Base-by-base conservation (phyloP, 805 yeast species). In the Maudiozyma pseudohumilis region DNA sequence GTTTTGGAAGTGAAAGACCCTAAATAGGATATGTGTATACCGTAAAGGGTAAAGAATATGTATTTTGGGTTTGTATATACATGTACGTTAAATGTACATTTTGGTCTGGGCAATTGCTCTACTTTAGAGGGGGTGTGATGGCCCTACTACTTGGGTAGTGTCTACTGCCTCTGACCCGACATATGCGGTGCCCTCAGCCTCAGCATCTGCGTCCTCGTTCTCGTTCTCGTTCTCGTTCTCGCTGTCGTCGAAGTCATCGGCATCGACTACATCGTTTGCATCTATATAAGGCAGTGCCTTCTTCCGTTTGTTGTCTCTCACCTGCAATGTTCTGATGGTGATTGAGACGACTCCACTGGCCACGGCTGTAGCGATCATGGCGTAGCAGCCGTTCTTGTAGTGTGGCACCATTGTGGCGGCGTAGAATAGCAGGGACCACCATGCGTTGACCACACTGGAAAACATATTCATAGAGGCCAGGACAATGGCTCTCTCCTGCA, bases 391-490 rank as follows among this genome's bases (percentile, higher is more conserved):
- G 32, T 66, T 68, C 36, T 55, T 59, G 42, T 69, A 74, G 32
- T 60, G 54, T 2, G 80, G 80, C 1, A 66, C 78, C 29, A 66
- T 64, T 5, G 66, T 56, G 2, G 80, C 78, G 19, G 67, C 55
- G 45, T 64, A 76, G 47, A 76, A 73, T 3, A 75, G 34, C 13
- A 76, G 41, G 1, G 74, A 64, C 78, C 80, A 75, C 80, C 80
- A 75, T 2, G 80, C 77, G 50, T 74, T 75, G 7, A 75, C 74
- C 2, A 78, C 76, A 47, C 72, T 69, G 21, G 75, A 69, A 53
- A 74, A 73, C 77, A 74, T 74, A 53, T 75, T 75, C 80, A 75
- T 75, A 0, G 78, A 73, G 0, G 79, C 83, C 34, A 77, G 59
- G 1, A 75, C 78, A 33, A 77, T 62, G 0, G 83, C 80, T 49